Evolutionary conservation across 2,329 filamentous ascomycete species (phyloP).

Genomic region (Orbilia blumenaviensis): DNA sequence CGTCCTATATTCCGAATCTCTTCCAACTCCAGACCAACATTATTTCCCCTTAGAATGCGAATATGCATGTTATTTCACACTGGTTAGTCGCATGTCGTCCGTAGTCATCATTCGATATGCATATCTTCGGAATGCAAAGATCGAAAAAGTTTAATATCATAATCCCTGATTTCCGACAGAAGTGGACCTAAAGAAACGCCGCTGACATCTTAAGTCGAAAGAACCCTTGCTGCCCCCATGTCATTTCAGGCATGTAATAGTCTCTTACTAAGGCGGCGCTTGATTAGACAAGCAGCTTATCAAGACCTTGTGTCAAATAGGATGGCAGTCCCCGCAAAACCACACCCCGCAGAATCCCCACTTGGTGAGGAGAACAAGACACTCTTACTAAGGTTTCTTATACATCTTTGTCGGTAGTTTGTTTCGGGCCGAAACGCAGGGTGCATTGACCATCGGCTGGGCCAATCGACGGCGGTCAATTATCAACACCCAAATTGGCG

Average conservation of each 20-base stretch:
- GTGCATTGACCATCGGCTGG: slow-evolving; percentile 18
- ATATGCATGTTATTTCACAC: background rate
- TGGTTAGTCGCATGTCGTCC: background rate
- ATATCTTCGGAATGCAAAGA: background rate
- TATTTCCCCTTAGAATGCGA: background rate
- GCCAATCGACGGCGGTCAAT: background rate
- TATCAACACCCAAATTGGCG: background rate
- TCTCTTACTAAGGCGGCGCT: slow-evolving; percentile 22
- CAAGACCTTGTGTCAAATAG: slow-evolving; percentile 11
- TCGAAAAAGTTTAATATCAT: background rate
- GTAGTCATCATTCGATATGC: background rate
- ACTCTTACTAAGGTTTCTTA: background rate
- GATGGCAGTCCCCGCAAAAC: slow-evolving; percentile 3
- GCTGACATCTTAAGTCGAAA: slow-evolving; percentile 5
- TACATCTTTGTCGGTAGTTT: slow-evolving; percentile 32
- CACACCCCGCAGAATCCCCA: slow-evolving; percentile 25
- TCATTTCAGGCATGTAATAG: background rate
- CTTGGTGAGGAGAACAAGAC: background rate
- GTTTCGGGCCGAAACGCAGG: slow-evolving; percentile 43
- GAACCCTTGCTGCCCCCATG: background rate
- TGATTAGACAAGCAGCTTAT: slow-evolving; percentile 52
- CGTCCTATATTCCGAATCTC: background rate
- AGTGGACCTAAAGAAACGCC: background rate
- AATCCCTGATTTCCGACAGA: background rate
- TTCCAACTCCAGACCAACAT: background rate